Evolutionary conservation across 2,329 filamentous ascomycete species (phyloP), one percentile per base, ranked within the genome.

Genomic region (Ophiosphaerella korrae): DNA sequence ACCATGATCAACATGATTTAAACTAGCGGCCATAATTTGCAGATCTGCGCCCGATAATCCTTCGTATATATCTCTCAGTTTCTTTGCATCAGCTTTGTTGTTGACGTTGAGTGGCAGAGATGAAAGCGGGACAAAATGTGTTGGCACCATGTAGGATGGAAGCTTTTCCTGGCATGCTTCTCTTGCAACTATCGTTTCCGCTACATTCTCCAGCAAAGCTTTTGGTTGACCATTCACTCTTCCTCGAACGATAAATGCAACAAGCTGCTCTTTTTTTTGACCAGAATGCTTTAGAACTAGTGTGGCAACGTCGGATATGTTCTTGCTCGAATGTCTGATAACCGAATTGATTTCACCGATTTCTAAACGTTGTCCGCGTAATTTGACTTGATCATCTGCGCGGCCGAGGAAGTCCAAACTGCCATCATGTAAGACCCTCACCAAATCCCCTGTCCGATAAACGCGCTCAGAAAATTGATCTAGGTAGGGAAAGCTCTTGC

Each of bases 331-430:
- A 16, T 82, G 78, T 40, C 85, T 86, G 62, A 96, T 90, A 7
- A 88, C 84, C 42, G 92, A 87, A 61, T 96, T 94, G 71, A 97
- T 96, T 75, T 97, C 92, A 1, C 88, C 89, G 53, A 96, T 88
- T 66, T 97, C 93, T 1, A 97, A 81, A 12, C 92, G 82, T 70
- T 97, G 92, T 0, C 92, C 92, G 9, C 93, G 85, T 3, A 97
- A 81, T 70, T 97, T 97, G 55, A 96, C 87, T 73, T 97, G 92
- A 48, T 96, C 91, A 67, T 97, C 93, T 5, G 88, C 88, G 12
- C 93, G 84, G 2, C 93, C 92, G 2, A 95, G 79, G 67, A 97
- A 97, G 48, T 93, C 88, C 58, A 96, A 92, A 37, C 88, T 90
- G 1, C 85, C 86, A 68, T 97, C 88, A 45, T 91, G 81, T 7